Conservation (phyloP, 192 early-diverging fungal species). For the Endogone sp. region DNA sequence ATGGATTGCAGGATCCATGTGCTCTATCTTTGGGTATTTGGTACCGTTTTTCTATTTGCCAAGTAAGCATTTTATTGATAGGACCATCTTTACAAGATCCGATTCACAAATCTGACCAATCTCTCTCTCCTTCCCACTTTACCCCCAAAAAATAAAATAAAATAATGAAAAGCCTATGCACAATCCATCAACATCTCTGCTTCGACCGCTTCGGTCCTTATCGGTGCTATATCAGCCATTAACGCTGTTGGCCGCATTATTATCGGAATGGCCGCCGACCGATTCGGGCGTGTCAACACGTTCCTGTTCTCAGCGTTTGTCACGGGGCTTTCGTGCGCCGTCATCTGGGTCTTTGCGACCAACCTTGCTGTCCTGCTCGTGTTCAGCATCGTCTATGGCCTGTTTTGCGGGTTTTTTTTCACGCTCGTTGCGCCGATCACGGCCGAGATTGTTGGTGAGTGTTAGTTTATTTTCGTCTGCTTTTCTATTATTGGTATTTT, state of each 20-base stretch:
- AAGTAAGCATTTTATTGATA: neutral
- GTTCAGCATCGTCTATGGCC: constrained; percentile 25
- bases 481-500: constrained; percentile 26
- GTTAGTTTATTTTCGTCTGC: constrained; percentile 22
- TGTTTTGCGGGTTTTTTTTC: constrained; percentile 25
- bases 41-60: constrained; percentile 29
- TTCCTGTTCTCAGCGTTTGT: constrained; percentile 10
- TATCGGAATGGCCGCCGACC: constrained; percentile 12
- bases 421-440: constrained; percentile 28
- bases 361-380: constrained; percentile 22
- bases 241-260: constrained; percentile 14
- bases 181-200: constrained; percentile 36
- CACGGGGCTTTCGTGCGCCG: constrained; percentile 15
- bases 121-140: too few species aligned
- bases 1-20: neutral
- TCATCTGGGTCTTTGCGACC: constrained; percentile 32
- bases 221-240: constrained; percentile 36
- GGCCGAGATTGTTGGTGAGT: constrained; percentile 1
- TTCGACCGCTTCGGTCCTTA: constrained; percentile 26
- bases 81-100: neutral
- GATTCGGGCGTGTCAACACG: constrained; percentile 25
- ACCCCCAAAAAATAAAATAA: neutral
- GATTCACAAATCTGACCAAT: neutral
- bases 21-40: neutral
- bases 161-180: constrained; percentile 30